Conservation (phyloP, 2,329 filamentous ascomycete species). For the Hymenotorrendiella dingleyae region DNA sequence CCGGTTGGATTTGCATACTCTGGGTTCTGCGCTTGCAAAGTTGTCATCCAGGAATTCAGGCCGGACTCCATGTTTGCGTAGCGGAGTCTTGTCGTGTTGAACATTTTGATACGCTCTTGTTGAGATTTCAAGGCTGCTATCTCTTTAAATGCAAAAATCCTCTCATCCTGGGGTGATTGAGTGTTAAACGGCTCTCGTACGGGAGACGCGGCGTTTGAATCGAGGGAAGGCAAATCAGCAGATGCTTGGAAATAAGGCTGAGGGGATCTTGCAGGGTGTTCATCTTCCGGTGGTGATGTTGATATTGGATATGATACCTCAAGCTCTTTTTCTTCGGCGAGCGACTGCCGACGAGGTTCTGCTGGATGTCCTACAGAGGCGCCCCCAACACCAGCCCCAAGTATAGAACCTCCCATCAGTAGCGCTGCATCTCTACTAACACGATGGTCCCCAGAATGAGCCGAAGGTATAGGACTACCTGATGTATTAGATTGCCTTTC, state of each 20-base stretch:
- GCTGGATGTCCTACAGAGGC: slow-evolving; percentile 3
- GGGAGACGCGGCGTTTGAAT: slow-evolving; percentile 13
- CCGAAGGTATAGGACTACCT: background rate
- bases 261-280: slow-evolving; percentile 32
- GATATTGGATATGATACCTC: slow-evolving; percentile 33
- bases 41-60: slow-evolving; percentile 52
- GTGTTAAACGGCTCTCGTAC: no score
- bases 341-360: slow-evolving; percentile 30
- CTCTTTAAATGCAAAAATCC: slow-evolving; percentile 54
- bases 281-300: slow-evolving; percentile 34
- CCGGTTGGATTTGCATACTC: slow-evolving; percentile 40
- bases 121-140: slow-evolving; percentile 65
- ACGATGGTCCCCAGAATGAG: slow-evolving; percentile 7
- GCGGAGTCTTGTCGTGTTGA: slow-evolving; percentile 63
- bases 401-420: slow-evolving; percentile 9
- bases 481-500: slow-evolving; percentile 1
- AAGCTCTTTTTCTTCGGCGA: slow-evolving; percentile 41
- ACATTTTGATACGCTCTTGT: slow-evolving; percentile 65
- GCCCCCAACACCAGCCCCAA: slow-evolving; percentile 8
- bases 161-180: slow-evolving; percentile 4
- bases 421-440: slow-evolving; percentile 14
- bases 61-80: slow-evolving; percentile 72
- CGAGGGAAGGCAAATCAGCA: slow-evolving; percentile 8
- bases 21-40: slow-evolving; percentile 40
- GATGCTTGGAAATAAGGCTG: slow-evolving; percentile 15